Evolutionary conservation across 1,284 basidiomycete species (phyloP).

Genomic region (Somion occarium): DNA sequence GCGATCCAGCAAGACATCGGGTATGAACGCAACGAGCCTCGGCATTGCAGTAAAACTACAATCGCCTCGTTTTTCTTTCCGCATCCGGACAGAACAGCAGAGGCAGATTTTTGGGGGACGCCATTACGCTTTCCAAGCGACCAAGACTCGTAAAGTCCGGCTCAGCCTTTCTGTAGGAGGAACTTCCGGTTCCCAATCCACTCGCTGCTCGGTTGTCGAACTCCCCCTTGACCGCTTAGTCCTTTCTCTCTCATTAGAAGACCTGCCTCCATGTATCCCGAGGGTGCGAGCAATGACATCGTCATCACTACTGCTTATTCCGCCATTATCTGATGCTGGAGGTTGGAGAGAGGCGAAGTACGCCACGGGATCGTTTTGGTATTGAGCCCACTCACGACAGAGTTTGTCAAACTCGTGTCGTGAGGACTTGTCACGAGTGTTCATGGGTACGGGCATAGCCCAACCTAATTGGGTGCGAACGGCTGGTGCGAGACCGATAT

Average conservation of each 20-base stretch:
- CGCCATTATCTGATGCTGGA: neutral
- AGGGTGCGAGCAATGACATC: neutral
- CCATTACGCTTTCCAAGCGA: constrained; percentile 49
- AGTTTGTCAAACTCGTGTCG: constrained; percentile 50
- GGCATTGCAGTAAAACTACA: no score
- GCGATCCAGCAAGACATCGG: no score
- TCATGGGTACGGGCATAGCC: constrained; percentile 28
- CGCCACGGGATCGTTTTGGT: constrained; percentile 29
- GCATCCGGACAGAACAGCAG: no score
- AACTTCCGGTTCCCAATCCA: neutral
- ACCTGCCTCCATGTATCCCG: neutral
- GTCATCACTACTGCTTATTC: constrained; percentile 1
- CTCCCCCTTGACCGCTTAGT: no score
- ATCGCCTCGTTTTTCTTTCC: no score
- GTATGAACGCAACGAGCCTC: no score
- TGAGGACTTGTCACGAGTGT: constrained; percentile 29
- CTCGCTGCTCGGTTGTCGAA: constrained; percentile 7
- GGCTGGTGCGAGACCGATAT: constrained; percentile 40
- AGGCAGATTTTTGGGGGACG: no score
- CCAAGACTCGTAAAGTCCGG: constrained; percentile 50
- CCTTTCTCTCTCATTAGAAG: no score
- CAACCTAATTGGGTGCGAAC: constrained; percentile 46
- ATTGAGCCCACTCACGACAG: constrained; percentile 49
- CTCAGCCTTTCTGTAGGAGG: constrained; percentile 36
- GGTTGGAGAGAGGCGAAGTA: neutral